These are phyloP conservation scores for Mycena capillaripes DNA, from an alignment of 768 basidiomycete species.

Conservation along the genomic window DNA sequence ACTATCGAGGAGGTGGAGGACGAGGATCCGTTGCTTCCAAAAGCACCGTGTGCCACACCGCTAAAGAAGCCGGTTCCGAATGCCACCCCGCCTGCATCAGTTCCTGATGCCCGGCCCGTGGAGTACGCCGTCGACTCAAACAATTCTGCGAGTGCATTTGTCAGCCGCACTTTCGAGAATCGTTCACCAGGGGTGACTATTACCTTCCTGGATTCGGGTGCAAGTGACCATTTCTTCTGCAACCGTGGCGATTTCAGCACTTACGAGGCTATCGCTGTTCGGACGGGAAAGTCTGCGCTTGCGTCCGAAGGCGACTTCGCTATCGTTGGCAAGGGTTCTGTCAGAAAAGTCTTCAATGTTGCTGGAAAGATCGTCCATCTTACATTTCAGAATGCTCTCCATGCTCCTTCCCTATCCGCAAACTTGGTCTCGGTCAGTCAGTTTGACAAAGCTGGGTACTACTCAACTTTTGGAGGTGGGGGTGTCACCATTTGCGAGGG, in stretches of 20 bases:
- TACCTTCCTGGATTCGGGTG: slow-evolving; percentile 38
- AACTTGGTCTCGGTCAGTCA: no score
- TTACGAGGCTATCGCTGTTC: neutral
- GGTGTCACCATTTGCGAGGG: no score
- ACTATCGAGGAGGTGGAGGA: slow-evolving; percentile 3
- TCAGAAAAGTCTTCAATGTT: slow-evolving; percentile 30
- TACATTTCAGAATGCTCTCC: slow-evolving; percentile 40
- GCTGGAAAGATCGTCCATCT: slow-evolving; percentile 29
- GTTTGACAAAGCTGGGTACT: no score
- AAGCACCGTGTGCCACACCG: no score
- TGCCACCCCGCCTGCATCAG: no score
- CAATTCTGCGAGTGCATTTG: neutral
- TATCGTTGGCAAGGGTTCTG: slow-evolving; percentile 39
- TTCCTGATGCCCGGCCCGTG: neutral
- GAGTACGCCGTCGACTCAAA: no score
- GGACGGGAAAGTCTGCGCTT: slow-evolving; percentile 7
- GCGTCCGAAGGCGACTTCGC: no score
- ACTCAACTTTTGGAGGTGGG: no score
- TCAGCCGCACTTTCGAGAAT: slow-evolving; percentile 17
- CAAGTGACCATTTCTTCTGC: slow-evolving; percentile 29
- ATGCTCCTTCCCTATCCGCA: slow-evolving; percentile 42
- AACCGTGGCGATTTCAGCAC: neutral
- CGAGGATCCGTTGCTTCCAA: no score
- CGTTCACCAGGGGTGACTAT: neutral
- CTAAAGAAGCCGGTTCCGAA: no score